Percentiles rank a stretch among this genome's conserved stretches.
Evolutionary conservation across 805 yeast genomes (phyloP).

Genomic region (Cyberlindnera xylosilytica): DNA sequence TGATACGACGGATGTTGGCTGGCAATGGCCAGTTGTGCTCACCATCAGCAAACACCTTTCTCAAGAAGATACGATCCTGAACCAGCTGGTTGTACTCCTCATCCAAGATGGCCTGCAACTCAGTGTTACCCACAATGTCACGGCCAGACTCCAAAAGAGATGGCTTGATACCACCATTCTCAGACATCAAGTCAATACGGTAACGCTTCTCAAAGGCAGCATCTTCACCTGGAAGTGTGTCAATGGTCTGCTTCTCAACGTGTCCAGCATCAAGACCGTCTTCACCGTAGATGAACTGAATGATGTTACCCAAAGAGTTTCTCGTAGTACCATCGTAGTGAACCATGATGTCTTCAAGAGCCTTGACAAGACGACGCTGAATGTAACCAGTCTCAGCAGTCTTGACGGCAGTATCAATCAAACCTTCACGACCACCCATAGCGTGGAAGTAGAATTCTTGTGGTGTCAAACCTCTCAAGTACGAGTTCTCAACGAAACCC

Average conservation of each 20-base stretch:
- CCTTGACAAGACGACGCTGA: constrained; percentile 96
- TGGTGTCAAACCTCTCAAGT: constrained; percentile 95
- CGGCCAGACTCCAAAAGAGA: constrained; percentile 82
- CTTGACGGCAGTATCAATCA: constrained; percentile 98
- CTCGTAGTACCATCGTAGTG: constrained; percentile 98
- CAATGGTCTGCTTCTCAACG: constrained; percentile 94
- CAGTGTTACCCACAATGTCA: constrained; percentile 86
- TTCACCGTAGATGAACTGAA: constrained; percentile 97
- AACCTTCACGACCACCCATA: constrained; percentile 99
- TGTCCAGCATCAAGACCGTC: constrained; percentile 99
- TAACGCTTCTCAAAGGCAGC: constrained; percentile 77
- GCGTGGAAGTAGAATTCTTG: constrained; percentile 99
- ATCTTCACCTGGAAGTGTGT: constrained; percentile 92
- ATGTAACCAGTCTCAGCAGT: constrained; percentile 99
- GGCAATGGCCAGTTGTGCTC: constrained; percentile 98
- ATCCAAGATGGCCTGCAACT: constrained; percentile 76
- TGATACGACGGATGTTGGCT: constrained; percentile 90
- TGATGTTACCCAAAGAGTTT: constrained; percentile 93
- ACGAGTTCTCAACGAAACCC: constrained; percentile 97
- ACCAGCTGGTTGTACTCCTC: constrained; percentile 77
- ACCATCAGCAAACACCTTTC: constrained; percentile 88
- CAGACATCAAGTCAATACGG: constrained; percentile 80
- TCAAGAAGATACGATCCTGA: constrained; percentile 73
- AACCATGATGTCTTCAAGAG: constrained; percentile 95
- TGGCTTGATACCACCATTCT: constrained; percentile 60